A percentile compares a stretch with the other conserved stretches of the same genome.
Conservation (phyloP, 1,284 basidiomycete genomes). For the Waitea zeae region DNA sequence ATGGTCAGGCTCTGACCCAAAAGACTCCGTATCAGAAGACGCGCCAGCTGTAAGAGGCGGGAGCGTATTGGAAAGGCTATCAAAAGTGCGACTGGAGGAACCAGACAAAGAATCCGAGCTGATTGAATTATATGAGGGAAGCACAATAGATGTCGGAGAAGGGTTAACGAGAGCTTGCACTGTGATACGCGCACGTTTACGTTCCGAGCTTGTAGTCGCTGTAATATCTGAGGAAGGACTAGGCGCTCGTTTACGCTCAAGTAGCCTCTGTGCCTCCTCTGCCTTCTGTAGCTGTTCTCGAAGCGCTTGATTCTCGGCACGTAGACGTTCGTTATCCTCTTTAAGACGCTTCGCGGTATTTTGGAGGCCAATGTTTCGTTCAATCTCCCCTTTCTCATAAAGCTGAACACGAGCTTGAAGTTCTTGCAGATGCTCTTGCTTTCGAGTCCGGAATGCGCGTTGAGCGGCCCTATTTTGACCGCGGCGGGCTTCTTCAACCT, state of each 20-base stretch:
- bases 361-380: conserved; percentile 77
- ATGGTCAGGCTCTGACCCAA: too few species aligned
- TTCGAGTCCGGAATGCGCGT: conserved; percentile 80
- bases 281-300: conserved; percentile 39
- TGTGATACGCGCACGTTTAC: too few species aligned
- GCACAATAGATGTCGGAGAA: too few species aligned
- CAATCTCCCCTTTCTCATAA: conserved; percentile 82
- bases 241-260: background rate
- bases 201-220: background rate
- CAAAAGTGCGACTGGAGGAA: too few species aligned
- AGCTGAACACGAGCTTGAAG: conserved; percentile 74
- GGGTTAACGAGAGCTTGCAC: too few species aligned
- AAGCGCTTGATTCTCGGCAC: conserved; percentile 40
- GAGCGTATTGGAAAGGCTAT: too few species aligned
- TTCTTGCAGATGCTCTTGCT: conserved; percentile 81
- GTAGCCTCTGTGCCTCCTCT: conserved; percentile 23
- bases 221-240: background rate
- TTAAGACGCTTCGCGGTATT: conserved; percentile 75
- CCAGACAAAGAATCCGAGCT: too few species aligned
- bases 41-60: too few species aligned
- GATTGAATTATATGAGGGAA: too few species aligned
- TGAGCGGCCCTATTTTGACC: conserved; percentile 79
- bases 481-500: conserved; percentile 44
- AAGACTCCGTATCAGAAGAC: too few species aligned
- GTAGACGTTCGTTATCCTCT: conserved; percentile 70